Evolutionary conservation across 2,329 filamentous ascomycete genomes (phyloP).

Genomic region (Xylariales sp.): DNA sequence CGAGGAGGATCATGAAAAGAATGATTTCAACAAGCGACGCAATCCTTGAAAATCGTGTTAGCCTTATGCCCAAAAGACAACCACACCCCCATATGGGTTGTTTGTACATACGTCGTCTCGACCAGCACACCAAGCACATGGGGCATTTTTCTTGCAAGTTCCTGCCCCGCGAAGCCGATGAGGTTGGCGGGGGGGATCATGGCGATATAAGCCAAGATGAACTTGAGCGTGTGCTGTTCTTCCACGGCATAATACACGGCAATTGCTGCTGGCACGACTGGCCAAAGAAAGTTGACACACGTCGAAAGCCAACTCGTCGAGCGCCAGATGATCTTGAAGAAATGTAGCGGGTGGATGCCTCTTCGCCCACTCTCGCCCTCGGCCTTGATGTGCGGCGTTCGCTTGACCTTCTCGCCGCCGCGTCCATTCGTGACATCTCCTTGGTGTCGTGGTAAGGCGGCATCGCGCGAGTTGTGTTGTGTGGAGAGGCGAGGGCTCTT

Average conservation of each 20-base stretch:
- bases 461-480: slow-evolving; percentile 4
- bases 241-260: slow-evolving; percentile 44
- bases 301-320: slow-evolving; percentile 61
- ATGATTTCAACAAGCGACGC: slow-evolving; percentile 78
- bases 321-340: slow-evolving; percentile 58
- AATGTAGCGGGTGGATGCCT: slow-evolving; percentile 60
- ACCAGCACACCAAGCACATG: slow-evolving; percentile 63
- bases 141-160: slow-evolving; percentile 69
- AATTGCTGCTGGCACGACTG: slow-evolving; percentile 67
- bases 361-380: slow-evolving; percentile 63
- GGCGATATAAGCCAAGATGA: slow-evolving; percentile 67
- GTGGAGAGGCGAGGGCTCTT: slow-evolving; percentile 9
- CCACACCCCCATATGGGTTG: too few species aligned
- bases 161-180: slow-evolving; percentile 69
- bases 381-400: slow-evolving; percentile 25
- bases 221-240: slow-evolving; percentile 55
- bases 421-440: slow-evolving; percentile 8
- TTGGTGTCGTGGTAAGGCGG: slow-evolving; percentile 8
- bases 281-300: slow-evolving; percentile 68
- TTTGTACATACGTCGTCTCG: slow-evolving; percentile 51
- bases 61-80: too few species aligned
- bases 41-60: slow-evolving; percentile 39
- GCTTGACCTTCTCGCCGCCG: slow-evolving; percentile 10
- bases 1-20: slow-evolving; percentile 72
- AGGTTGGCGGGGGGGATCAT: slow-evolving; percentile 75